Evolutionary conservation across 129 eudicot species (phyloP).

Genomic region (Lonicera japonica): DNA sequence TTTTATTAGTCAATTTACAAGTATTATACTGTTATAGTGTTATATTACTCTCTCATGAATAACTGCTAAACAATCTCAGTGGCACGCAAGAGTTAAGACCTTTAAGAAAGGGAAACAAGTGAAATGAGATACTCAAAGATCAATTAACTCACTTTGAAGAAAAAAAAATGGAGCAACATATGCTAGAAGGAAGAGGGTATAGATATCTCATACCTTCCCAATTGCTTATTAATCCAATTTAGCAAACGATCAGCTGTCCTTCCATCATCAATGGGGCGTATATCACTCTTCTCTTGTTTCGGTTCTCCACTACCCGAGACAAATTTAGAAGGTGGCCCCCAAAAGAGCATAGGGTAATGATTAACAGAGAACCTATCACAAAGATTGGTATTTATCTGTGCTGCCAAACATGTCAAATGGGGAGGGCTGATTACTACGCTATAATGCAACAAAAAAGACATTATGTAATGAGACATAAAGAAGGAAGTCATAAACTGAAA

Average conservation of each 20-base stretch:
- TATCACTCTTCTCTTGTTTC: constrained; percentile 53
- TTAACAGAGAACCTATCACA: constrained; percentile 80
- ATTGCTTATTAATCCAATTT: constrained; percentile 71
- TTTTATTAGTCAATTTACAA: no score
- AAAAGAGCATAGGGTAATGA: constrained; percentile 70
- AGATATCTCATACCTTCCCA: constrained; percentile 44
- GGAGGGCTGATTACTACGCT: constrained; percentile 29
- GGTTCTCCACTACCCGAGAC: constrained; percentile 52
- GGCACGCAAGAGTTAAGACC: no score
- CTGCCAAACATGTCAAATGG: constrained; percentile 68
- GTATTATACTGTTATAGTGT: no score
- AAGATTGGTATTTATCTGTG: constrained; percentile 79
- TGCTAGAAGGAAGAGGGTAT: not conserved
- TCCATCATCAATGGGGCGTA: constrained; percentile 54
- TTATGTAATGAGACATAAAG: not conserved
- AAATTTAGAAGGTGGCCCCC: constrained; percentile 82
- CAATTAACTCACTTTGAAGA: not conserved
- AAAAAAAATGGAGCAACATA: not conserved
- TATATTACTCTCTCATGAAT: no score
- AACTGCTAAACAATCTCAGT: no score
- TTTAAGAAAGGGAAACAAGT: no score
- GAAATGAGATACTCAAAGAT: not conserved
- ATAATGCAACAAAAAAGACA: not conserved
- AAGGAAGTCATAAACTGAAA: not conserved
- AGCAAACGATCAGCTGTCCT: constrained; percentile 82